Conservation (phyloP, 148 eudicot genomes). For the Nyssa sinensis region DNA sequence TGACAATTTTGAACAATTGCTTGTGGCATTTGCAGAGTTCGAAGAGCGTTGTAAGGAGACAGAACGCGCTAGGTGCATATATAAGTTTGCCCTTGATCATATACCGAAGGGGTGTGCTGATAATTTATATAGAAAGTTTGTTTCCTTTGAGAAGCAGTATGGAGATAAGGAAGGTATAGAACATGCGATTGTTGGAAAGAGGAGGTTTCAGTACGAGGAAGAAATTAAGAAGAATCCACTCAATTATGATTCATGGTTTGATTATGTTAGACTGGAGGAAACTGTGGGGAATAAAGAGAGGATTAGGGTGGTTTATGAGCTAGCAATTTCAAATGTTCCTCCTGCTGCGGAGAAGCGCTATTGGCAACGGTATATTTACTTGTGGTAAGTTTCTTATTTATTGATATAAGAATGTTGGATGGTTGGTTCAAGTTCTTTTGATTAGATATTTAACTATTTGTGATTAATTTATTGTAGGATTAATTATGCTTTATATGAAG, state of each 20-base stretch:
- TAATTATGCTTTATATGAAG: constrained; percentile 85
- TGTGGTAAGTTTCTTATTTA: constrained; percentile 67
- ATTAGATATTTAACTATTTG: not conserved
- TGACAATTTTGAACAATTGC: constrained; percentile 77
- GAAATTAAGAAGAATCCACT: constrained; percentile 81
- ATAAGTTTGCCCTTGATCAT: constrained; percentile 87
- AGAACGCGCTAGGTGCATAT: constrained; percentile 86
- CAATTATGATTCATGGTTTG: constrained; percentile 93
- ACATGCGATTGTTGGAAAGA: constrained; percentile 91
- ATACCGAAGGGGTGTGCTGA: constrained; percentile 93
- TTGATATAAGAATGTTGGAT: not conserved
- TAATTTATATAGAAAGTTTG: constrained; percentile 87
- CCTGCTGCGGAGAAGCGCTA: constrained; percentile 95
- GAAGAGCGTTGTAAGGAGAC: constrained; percentile 87
- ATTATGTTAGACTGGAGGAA: constrained; percentile 83
- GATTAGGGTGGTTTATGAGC: constrained; percentile 75
- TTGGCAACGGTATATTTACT: constrained; percentile 92
- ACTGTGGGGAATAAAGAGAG: constrained; percentile 64
- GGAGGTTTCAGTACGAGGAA: constrained; percentile 94
- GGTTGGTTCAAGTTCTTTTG: too few species aligned
- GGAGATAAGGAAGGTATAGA: constrained; percentile 92
- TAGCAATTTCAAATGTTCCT: constrained; percentile 88
- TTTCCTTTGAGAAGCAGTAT: constrained; percentile 89
- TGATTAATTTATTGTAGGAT: constrained; percentile 47
- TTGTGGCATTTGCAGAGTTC: constrained; percentile 88